Evolutionary conservation across 176 grass and related monocot genomes (phyloP).

Genomic region (Carex cristatella): DNA sequence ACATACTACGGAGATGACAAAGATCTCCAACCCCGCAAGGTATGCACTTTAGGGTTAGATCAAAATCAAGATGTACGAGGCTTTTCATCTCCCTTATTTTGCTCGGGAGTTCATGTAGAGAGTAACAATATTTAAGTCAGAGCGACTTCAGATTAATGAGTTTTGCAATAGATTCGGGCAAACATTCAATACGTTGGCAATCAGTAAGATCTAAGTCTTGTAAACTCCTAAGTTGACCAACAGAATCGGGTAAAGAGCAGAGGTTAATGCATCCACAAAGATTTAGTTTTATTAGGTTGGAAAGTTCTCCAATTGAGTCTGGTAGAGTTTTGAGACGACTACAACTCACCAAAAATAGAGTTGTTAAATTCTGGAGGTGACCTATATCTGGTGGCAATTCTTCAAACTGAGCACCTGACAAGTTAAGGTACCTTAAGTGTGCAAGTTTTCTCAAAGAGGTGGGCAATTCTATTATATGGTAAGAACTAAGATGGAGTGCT

Average conservation of each 20-base stretch:
- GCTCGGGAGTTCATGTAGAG: background rate
- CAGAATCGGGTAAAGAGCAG: background rate
- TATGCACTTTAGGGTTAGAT: background rate
- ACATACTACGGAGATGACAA: background rate
- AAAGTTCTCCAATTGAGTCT: background rate
- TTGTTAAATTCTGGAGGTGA: background rate
- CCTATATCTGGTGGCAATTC: background rate
- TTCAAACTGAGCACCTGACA: background rate
- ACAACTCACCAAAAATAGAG: background rate
- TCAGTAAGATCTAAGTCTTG: background rate
- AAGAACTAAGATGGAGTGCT: background rate
- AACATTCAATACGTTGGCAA: background rate
- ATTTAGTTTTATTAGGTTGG: background rate
- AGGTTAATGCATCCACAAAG: background rate
- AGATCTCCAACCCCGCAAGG: background rate
- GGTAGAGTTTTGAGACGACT: background rate
- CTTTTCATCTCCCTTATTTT: background rate
- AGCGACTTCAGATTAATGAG: background rate
- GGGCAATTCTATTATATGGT: background rate
- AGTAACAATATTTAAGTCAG: background rate
- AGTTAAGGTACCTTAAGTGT: background rate
- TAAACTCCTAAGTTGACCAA: background rate
- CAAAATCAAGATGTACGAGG: background rate
- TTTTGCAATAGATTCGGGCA: background rate
- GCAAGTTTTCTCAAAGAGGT: background rate